Evolutionary conservation across 179 eudicot species (phyloP).

Genomic region (Dionaea muscipula): DNA sequence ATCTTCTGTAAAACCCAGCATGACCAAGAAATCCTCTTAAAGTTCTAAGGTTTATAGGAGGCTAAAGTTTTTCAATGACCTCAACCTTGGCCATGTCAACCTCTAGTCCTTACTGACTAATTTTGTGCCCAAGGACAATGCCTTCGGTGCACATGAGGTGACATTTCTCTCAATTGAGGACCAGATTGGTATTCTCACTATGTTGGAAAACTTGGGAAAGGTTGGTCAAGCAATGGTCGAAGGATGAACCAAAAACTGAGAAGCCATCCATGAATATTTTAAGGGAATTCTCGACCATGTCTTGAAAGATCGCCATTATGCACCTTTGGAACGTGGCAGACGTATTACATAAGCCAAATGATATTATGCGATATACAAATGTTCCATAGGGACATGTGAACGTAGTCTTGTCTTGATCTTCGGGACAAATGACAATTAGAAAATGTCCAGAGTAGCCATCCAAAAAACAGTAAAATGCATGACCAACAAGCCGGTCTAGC

Average conservation of each 20-base stretch:
- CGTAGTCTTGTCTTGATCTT: not conserved
- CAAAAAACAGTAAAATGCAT: not conserved
- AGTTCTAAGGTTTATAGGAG: not conserved
- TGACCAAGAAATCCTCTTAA: not conserved
- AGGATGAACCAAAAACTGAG: not conserved
- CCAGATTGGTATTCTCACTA: not conserved
- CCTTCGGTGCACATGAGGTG: not conserved
- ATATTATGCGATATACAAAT: not conserved
- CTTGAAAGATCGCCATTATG: not conserved
- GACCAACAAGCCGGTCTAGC: not conserved
- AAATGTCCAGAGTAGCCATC: not conserved
- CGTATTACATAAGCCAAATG: no score
- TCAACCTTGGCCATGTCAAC: not conserved
- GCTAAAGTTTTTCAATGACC: not conserved
- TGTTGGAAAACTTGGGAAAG: not conserved
- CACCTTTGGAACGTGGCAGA: not conserved
- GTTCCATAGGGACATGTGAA: not conserved
- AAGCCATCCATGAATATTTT: not conserved
- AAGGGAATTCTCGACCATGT: not conserved
- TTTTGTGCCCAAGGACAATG: not conserved
- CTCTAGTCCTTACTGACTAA: not conserved
- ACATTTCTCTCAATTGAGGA: not conserved
- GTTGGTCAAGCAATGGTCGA: not conserved
- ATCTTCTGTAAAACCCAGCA: not conserved
- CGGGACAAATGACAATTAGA: not conserved